These are phyloP conservation scores for Halteria grandinella DNA, from an alignment of 73 alveolate species.

Conservation along the genomic window DNA sequence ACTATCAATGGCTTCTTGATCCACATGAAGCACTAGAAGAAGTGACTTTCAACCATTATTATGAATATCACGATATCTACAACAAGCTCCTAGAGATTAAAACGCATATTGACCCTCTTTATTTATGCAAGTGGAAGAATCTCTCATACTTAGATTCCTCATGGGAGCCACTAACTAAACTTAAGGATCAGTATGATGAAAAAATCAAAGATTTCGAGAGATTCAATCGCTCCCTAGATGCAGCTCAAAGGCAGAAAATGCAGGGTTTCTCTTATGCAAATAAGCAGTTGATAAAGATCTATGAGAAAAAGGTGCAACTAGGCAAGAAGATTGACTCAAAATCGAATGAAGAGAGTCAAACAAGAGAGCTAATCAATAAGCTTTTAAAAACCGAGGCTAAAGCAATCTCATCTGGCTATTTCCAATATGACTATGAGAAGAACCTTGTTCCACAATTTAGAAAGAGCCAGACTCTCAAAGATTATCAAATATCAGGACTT, in stretches of 20 bases:
- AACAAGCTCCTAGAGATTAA: background rate
- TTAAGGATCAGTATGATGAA: conserved; percentile 29
- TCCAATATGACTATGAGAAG: conserved; percentile 1
- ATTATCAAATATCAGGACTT: conserved; percentile 81
- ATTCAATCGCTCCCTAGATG: conserved; percentile 71
- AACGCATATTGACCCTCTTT: conserved; percentile 12
- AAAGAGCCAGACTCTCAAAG: conserved; percentile 54
- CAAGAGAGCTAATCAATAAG: conserved; percentile 26
- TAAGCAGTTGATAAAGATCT: conserved; percentile 11
- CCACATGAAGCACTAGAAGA: conserved; percentile 21
- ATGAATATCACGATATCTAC: background rate
- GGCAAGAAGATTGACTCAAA: conserved; percentile 31
- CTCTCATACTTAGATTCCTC: conserved; percentile 68
- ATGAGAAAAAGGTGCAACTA: background rate
- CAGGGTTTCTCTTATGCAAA: conserved; percentile 56
- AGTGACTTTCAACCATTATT: background rate
- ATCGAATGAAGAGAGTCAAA: conserved; percentile 10
- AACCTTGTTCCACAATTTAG: conserved; percentile 28
- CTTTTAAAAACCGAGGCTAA: conserved; percentile 14
- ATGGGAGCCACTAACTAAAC: conserved; percentile 68
- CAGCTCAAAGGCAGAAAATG: conserved; percentile 58
- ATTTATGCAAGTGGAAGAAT: conserved; percentile 74
- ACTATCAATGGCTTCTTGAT: conserved; percentile 15
- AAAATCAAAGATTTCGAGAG: conserved; percentile 67
- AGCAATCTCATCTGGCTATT: background rate